Conservation (phyloP, 2,329 filamentous ascomycete species). For the Leptographium lundbergii region DNA sequence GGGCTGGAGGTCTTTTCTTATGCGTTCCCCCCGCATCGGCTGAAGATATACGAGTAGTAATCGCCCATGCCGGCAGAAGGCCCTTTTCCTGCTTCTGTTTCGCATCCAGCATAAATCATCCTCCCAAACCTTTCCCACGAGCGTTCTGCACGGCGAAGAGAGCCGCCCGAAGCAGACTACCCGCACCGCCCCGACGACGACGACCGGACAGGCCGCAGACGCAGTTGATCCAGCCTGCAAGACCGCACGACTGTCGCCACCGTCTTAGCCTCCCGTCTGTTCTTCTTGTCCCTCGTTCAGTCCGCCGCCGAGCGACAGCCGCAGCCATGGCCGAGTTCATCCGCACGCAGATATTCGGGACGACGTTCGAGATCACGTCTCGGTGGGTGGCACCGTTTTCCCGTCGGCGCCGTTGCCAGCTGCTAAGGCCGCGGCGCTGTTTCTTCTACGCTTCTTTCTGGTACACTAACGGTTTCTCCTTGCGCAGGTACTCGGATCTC, state of each 20-base stretch:
- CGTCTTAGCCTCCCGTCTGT: background rate
- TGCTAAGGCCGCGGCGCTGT: background rate
- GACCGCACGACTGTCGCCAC: no score
- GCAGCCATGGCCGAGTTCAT: slow-evolving; percentile 93
- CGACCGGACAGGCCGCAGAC: no score
- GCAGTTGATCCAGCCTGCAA: no score
- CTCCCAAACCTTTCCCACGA: background rate
- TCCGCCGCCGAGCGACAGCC: background rate
- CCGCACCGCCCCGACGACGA: no score
- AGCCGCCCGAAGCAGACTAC: no score
- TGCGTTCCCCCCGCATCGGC: background rate
- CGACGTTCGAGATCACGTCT: slow-evolving; percentile 98
- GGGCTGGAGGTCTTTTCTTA: background rate
- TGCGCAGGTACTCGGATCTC: slow-evolving; percentile 78
- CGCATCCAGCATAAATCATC: background rate
- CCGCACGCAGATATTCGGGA: slow-evolving; percentile 97
- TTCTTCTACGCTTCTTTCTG: no score
- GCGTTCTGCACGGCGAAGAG: background rate
- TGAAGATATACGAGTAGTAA: background rate
- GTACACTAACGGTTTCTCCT: no score
- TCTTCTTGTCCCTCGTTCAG: background rate
- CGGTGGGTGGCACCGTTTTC: slow-evolving; percentile 42
- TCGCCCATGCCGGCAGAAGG: background rate
- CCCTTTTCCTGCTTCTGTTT: background rate
- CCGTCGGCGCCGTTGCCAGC: background rate